phyloP scores from a whole-genome alignment of 1,139 yeast species.

The Kodamaea fungicola region DNA sequence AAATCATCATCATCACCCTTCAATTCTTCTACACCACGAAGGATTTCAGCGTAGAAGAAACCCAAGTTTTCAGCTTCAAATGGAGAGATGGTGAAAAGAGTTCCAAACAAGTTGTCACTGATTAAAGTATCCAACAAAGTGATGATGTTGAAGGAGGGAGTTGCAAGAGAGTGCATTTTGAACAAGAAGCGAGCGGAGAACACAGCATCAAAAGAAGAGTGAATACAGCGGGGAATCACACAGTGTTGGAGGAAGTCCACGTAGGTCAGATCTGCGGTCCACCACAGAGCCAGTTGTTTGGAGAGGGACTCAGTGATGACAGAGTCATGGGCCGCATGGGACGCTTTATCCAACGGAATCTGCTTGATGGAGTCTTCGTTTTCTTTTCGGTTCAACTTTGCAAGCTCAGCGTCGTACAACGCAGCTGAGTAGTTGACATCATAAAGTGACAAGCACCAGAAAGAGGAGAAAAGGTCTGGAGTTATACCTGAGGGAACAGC shows the following conservation, averaged over 20 bases:
- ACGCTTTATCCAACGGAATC: neutral
- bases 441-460: constrained; percentile 76
- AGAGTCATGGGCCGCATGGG: neutral
- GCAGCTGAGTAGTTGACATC: constrained; percentile 60
- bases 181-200: constrained; percentile 63
- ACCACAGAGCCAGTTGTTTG: neutral
- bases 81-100: constrained; percentile 69
- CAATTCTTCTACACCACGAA: constrained; percentile 33
- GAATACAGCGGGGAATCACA: constrained; percentile 70
- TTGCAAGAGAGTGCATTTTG: constrained; percentile 41
- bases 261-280: constrained; percentile 17
- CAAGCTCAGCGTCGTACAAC: constrained; percentile 50
- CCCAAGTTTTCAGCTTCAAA: constrained; percentile 83
- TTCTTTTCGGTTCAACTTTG: constrained; percentile 24
- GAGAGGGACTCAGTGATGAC: constrained; percentile 10
- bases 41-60: constrained; percentile 59
- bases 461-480: constrained; percentile 45
- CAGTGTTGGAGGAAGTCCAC: constrained; percentile 57
- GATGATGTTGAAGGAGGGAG: constrained; percentile 43
- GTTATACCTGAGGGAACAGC: neutral
- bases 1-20: constrained; percentile 31
- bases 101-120: constrained; percentile 48
- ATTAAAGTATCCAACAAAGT: constrained; percentile 49
- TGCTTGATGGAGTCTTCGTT: neutral
- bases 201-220: constrained; percentile 84